A percentile compares a stretch with the other conserved stretches of the same genome.
phyloP scores from a whole-genome alignment of 1,284 basidiomycete species.

The Wallemia ichthyophaga region DNA sequence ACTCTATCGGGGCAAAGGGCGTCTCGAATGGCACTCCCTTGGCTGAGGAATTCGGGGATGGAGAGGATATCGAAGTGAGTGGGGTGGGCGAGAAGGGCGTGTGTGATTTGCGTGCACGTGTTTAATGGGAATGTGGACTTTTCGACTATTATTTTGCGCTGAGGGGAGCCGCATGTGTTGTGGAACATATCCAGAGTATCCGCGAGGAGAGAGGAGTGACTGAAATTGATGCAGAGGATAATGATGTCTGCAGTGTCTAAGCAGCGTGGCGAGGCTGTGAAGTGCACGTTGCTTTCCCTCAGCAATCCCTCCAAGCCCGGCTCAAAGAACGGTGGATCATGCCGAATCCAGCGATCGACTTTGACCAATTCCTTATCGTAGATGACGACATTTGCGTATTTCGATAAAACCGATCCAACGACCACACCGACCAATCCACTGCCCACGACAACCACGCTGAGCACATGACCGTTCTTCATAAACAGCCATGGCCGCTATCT shows the following conservation, averaged over 20 bases:
- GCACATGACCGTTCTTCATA: no score
- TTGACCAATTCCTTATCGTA: conserved; percentile 87
- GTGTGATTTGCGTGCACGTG: conserved; percentile 94
- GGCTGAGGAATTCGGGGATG: conserved; percentile 95
- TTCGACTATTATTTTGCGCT: conserved; percentile 94
- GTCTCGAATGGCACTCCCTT: conserved; percentile 82
- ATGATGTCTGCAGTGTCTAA: conserved; percentile 68
- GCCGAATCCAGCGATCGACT: conserved; percentile 74
- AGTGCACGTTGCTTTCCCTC: conserved; percentile 72
- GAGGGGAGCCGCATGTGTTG: conserved; percentile 34
- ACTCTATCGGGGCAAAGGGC: conserved; percentile 75
- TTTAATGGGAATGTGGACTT: conserved; percentile 97
- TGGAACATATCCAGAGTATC: not conserved
- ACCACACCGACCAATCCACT: not conserved
- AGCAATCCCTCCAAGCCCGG: conserved; percentile 84
- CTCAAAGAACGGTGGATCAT: conserved; percentile 68
- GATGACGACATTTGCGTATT: conserved; percentile 33
- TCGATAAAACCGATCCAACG: not conserved
- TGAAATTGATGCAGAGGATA: conserved; percentile 34
- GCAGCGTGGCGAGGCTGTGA: conserved; percentile 90
- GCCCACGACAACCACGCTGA: not conserved
- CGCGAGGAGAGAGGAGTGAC: conserved; percentile 20
- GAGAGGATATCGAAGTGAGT: conserved; percentile 92
- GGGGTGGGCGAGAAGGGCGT: conserved; percentile 71
- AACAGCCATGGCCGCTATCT: no score